Base-by-base conservation (phyloP, 1,284 basidiomycete species). In the Singerocomus inundabilis region DNA sequence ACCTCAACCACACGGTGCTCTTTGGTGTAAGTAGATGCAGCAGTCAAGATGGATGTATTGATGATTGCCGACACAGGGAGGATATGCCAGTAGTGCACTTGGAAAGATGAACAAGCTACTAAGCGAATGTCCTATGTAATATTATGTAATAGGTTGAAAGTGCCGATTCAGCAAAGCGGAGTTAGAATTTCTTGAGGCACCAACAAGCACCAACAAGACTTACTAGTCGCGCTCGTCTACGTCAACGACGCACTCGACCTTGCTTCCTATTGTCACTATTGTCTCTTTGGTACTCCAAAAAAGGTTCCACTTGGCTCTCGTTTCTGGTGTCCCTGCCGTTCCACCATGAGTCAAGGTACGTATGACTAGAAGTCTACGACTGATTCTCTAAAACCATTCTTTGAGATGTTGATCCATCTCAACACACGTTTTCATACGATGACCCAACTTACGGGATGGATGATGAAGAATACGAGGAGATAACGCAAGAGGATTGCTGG, bases 401-500 rank as follows among this genome's bases (percentile, higher is more conserved):
- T 63, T 57, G 63, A 81, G 78, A 80, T 64, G 68, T 68, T 48
- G 66, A 72, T 59, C 60, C 73, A 25, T 62, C 72, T 12, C 80
- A 82, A 70, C 75, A 78, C 52, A 68, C 76, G 3, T 79, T 78
- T 51, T 58, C 74, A 13, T 82, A 81, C 54, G 82, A 84, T 57
- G 81, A 86, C 46, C 70, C 76, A 15, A 76, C 70, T 46, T 80
- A 78, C 61, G 81, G 68, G 18, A 69, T 77, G 66, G 78, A 79
- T n/a, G 81, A 84, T 33, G 81, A 81, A 28, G 85, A 85, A 45
- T 80, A 79, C 52, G 85, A 88, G 60, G 87, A 88, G 64, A 87
- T 95, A 72, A 91, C 88, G 1, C 91, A 93, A 66, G 93, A 96
- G 68, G 93, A 95, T 66, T 93, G 92, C 68, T 98, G 94, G 94